These are phyloP conservation scores for Fusarium abutilonis DNA, from an alignment of 2,329 filamentous ascomycete genomes.

Conservation along the genomic window DNA sequence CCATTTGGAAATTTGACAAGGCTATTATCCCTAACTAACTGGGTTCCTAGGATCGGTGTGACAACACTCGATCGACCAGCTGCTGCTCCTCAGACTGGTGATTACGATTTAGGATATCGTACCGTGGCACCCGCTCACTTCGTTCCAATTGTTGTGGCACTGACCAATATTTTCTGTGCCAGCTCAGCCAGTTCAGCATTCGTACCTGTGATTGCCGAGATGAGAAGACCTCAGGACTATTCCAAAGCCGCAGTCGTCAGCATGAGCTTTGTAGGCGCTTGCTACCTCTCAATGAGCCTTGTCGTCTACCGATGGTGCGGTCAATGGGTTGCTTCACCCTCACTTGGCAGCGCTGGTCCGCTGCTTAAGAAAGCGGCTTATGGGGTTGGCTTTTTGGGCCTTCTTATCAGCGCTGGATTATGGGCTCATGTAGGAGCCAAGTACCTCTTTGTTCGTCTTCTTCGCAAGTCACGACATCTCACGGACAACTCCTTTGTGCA, in stretches of 20 bases:
- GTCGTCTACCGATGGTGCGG: slow-evolving; percentile 71
- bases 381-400: not conserved
- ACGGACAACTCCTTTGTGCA: not conserved
- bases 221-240: slow-evolving; percentile 56
- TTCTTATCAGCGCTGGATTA: not conserved
- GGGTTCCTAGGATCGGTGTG: slow-evolving; percentile 58
- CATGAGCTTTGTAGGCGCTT: slow-evolving; percentile 65
- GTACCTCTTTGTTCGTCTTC: not conserved
- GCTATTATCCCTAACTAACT: not conserved
- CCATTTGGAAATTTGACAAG: not conserved
- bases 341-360: not conserved
- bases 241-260: slow-evolving; percentile 62
- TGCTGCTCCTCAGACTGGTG: slow-evolving; percentile 66
- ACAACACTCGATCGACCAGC: slow-evolving; percentile 67
- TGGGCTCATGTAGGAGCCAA: not conserved
- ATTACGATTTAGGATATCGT: slow-evolving; percentile 68
- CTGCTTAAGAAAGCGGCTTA: not conserved
- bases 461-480: not conserved
- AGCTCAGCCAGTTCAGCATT: slow-evolving; percentile 69
- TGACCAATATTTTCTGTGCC: slow-evolving; percentile 68
- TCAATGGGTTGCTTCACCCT: slow-evolving; percentile 68
- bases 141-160: slow-evolving; percentile 60
- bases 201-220: slow-evolving; percentile 72
- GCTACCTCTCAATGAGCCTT: slow-evolving; percentile 67
- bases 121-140: slow-evolving; percentile 67